phyloP scores from a whole-genome alignment of 305 asterid genomes.

The Solanum aculeatissimum region DNA sequence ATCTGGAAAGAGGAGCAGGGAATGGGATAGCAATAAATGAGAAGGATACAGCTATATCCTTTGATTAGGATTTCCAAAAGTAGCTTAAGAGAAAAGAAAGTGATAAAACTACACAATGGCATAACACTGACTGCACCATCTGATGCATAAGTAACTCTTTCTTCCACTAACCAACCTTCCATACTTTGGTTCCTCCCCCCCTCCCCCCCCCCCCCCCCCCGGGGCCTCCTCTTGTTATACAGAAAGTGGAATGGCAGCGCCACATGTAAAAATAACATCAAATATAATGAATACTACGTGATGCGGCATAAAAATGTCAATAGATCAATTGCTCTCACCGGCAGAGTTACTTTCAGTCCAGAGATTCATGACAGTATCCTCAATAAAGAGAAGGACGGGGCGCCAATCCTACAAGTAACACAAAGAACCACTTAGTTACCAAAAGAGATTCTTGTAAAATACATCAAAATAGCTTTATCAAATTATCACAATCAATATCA shows the following conservation, averaged over 20 bases:
- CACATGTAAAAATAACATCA: neutral
- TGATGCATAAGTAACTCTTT: neutral
- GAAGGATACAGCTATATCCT: neutral
- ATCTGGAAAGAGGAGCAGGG: slow-evolving; percentile 5
- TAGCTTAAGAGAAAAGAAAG: neutral
- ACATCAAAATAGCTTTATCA: neutral
- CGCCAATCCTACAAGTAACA: slow-evolving; percentile 66
- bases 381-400: slow-evolving; percentile 51
- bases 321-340: slow-evolving; percentile 30
- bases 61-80: neutral
- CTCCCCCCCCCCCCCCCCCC: neutral
- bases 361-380: slow-evolving; percentile 37
- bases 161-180: neutral
- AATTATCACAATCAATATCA: neutral
- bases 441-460: neutral
- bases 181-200: neutral
- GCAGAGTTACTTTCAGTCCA: slow-evolving; percentile 45
- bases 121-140: neutral
- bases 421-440: neutral
- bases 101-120: neutral
- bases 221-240: too few relatives aligned
- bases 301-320: neutral
- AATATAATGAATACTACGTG: neutral
- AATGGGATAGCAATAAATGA: neutral
- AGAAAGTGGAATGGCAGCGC: neutral